phyloP scores from a whole-genome alignment of 2,329 filamentous ascomycete genomes.

The Pezicula neosporulosa region DNA sequence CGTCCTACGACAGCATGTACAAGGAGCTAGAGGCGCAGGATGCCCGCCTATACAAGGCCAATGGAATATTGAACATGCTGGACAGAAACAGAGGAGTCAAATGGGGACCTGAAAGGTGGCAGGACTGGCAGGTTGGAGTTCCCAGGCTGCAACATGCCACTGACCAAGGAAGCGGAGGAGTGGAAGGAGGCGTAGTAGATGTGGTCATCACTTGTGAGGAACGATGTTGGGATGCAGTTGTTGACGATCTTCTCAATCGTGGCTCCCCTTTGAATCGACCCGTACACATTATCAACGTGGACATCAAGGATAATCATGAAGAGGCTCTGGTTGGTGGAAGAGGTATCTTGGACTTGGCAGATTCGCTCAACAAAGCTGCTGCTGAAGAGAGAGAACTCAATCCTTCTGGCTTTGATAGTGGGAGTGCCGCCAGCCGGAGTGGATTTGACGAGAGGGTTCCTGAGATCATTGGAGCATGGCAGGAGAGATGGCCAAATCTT shows the following conservation, averaged over 20 bases:
- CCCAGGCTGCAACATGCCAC: conserved; percentile 73
- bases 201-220: conserved; percentile 97
- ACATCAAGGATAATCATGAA: conserved; percentile 98
- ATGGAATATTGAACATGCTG: conserved; percentile 94
- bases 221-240: conserved; percentile 94
- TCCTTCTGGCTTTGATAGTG: conserved; percentile 64
- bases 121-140: conserved; percentile 90
- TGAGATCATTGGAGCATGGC: conserved; percentile 88
- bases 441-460: conserved; percentile 93
- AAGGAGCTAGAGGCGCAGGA: conserved; percentile 87
- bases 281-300: conserved; percentile 96
- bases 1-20: conserved; percentile 93
- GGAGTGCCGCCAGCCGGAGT: conserved; percentile 60
- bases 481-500: conserved; percentile 88
- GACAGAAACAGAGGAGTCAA: conserved; percentile 89
- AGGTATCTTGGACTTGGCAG: conserved; percentile 87
- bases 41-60: conserved; percentile 79
- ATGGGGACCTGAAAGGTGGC: conserved; percentile 94
- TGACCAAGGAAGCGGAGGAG: conserved; percentile 75
- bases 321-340: conserved; percentile 87
- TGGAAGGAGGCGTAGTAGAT: conserved; percentile 87
- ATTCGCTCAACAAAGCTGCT: conserved; percentile 78
- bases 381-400: conserved; percentile 68
- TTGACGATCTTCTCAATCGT: conserved; percentile 86
- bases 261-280: conserved; percentile 85